phyloP scores from a whole-genome alignment of 2,329 filamentous ascomycete genomes.

The Didymella lethalis region DNA sequence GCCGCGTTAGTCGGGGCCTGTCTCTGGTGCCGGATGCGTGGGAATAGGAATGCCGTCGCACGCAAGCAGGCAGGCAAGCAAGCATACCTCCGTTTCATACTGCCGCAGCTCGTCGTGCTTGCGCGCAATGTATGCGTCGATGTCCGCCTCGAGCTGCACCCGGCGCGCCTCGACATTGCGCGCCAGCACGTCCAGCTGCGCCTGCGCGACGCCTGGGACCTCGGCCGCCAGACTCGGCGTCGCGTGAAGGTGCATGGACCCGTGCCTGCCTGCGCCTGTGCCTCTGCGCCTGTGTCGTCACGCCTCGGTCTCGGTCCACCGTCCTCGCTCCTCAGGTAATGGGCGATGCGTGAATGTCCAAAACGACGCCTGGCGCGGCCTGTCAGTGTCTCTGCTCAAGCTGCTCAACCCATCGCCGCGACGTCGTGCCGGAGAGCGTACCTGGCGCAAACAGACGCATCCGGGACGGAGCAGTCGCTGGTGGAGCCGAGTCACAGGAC shows the following conservation, averaged over 20 bases:
- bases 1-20: slow-evolving; percentile 17
- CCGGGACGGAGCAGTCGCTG: slow-evolving; percentile 33
- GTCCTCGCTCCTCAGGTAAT: slow-evolving; percentile 15
- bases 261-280: too few relatives aligned
- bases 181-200: slow-evolving; percentile 45
- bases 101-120: slow-evolving; percentile 46
- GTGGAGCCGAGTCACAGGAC: slow-evolving; percentile 30
- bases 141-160: slow-evolving; percentile 49
- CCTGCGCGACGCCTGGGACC: slow-evolving; percentile 41
- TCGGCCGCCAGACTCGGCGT: slow-evolving; percentile 42
- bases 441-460: slow-evolving; percentile 44
- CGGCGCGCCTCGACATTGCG: slow-evolving; percentile 46
- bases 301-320: too few relatives aligned
- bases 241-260: slow-evolving; percentile 45
- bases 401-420: slow-evolving; percentile 47
- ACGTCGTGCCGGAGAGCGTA: slow-evolving; percentile 29
- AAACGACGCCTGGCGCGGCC: slow-evolving; percentile 25
- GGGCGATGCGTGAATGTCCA: slow-evolving; percentile 3
- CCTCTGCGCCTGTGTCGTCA: too few relatives aligned
- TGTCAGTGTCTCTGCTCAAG: slow-evolving; percentile 39
- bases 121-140: slow-evolving; percentile 43
- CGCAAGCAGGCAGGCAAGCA: too few relatives aligned
- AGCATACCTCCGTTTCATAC: slow-evolving; percentile 44
- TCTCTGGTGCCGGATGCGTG: slow-evolving; percentile 6
- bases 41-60: slow-evolving; percentile 10